Base-by-base conservation (phyloP, 2,329 filamentous ascomycete species). In the Didymella pinodella region DNA sequence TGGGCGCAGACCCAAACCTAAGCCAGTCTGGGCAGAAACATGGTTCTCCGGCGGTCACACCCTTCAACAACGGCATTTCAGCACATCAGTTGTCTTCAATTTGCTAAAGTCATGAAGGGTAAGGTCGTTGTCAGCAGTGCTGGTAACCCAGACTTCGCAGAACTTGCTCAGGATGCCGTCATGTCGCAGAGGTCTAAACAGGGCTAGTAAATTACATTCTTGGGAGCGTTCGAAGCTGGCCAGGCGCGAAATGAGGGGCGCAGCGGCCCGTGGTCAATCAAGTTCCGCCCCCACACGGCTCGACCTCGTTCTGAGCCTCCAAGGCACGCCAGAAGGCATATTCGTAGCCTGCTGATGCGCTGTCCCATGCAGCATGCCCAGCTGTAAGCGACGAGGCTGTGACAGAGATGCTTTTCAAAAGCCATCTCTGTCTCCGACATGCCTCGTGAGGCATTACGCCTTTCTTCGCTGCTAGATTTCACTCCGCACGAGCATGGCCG, bases 1-100 rank as follows among this genome's bases (percentile, higher is more conserved):
- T 25, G 45, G 45, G 20, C 29, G 7, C 5, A 47, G 0, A 34
- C 12, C 18, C 22, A 25, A 16, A 18, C 29, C 25, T 11, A 34
- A 29, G 29, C 45, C 45, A 7, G 45, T 28, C 11, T 47, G 29
- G 18, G 34, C 34, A 2, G 25, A 14, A 8, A 38, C 14, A 16
- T 48, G 22, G 16, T 38, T 20, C 31, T 48, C 46, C 36, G 6
- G 45, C 45, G 11, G 36, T 48, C 11, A 36, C 44, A 48, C 36
- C 16, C 5, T 48, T 29, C 11, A 48, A 18, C 7, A 48, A 25
- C 10, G 18, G n/a, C 29, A 34, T 16, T 47, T 34, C 18, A 47
- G 20, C 4, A 47, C 4, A 48, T 36, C 29, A 7, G 18, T 48
- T 5, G 18, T 36, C 20, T 48, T 36, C 6, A 38, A 38, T 18